Conservation (phyloP, 345 rosid genomes). For the Lumnitzera littorea region DNA sequence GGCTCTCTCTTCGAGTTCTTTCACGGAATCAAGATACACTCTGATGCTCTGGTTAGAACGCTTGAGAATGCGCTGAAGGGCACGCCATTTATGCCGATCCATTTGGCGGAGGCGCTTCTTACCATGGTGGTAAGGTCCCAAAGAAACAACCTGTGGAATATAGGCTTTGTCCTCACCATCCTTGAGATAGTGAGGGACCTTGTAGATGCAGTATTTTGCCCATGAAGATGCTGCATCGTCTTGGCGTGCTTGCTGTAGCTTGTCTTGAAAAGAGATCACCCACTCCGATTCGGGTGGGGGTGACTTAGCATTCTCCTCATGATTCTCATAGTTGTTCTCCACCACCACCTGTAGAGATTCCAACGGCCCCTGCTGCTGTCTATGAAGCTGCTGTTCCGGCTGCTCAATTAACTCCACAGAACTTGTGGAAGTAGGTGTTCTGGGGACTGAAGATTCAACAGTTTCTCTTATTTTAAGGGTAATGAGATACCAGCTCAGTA, state of each 20-base stretch:
- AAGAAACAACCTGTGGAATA: slow-evolving; percentile 66
- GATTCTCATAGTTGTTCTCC: slow-evolving; percentile 14
- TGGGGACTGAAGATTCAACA: slow-evolving; percentile 39
- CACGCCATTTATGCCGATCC: slow-evolving; percentile 85
- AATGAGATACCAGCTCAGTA: slow-evolving; percentile 68
- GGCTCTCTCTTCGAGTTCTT: slow-evolving; percentile 63
- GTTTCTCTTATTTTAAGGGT: slow-evolving; percentile 64
- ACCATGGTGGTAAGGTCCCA: slow-evolving; percentile 82
- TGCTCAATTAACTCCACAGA: slow-evolving; percentile 12
- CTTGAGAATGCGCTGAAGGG: slow-evolving; percentile 53
- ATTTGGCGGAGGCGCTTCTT: slow-evolving; percentile 57
- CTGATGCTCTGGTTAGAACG: slow-evolving; percentile 47
- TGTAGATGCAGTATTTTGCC: slow-evolving; percentile 53
- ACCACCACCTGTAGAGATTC: slow-evolving; percentile 20
- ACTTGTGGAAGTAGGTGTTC: slow-evolving; percentile 11
- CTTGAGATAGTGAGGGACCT: slow-evolving; percentile 46
- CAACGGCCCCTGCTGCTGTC: slow-evolving; percentile 19
- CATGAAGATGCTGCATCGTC: slow-evolving; percentile 54
- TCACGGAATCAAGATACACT: slow-evolving; percentile 48
- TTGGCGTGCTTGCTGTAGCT: slow-evolving; percentile 50
- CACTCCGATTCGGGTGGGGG: slow-evolving; percentile 44
- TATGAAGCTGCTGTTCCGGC: slow-evolving; percentile 12
- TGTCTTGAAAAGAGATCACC: slow-evolving; percentile 57
- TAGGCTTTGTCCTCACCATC: slow-evolving; percentile 74
- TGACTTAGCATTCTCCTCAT: slow-evolving; percentile 15